These are phyloP conservation scores for Chalciporus chontae DNA, from an alignment of 768 basidiomycete species.

Conservation along the genomic window DNA sequence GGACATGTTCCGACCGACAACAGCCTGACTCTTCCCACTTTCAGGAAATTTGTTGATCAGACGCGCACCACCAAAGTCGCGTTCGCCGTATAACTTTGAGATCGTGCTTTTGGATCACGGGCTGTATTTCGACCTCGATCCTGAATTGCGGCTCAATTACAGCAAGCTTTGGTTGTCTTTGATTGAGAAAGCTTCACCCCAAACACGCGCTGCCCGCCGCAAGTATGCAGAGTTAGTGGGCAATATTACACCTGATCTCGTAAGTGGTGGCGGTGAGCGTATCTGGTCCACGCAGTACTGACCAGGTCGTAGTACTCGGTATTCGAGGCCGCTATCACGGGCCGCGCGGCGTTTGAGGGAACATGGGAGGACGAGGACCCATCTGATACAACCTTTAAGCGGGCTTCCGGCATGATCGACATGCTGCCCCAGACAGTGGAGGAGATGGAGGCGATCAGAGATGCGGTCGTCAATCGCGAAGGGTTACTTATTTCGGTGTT, in stretches of 20 bases:
- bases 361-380: constrained; percentile 44
- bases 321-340: constrained; percentile 92
- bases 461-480: constrained; percentile 78
- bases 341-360: constrained; percentile 70
- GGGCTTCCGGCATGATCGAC: constrained; percentile 77
- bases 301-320: constrained; percentile 68
- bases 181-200: constrained; percentile 66
- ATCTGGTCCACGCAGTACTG: not conserved
- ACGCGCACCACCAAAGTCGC: constrained; percentile 55
- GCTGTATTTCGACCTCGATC: constrained; percentile 86
- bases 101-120: constrained; percentile 94
- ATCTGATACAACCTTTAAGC: constrained; percentile 37
- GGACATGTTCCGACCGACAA: constrained; percentile 1
- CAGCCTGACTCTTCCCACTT: not conserved
- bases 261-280: constrained; percentile 33
- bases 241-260: constrained; percentile 84
- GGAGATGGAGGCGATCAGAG: constrained; percentile 79
- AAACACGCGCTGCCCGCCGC: constrained; percentile 62
- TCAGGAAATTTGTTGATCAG: constrained; percentile 89
- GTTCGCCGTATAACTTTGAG: constrained; percentile 92
- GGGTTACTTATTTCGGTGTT: constrained; percentile 84
- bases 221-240: constrained; percentile 91
- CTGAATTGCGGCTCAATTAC: constrained; percentile 76
- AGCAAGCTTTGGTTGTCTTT: constrained; percentile 89
- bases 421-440: constrained; percentile 66